Evolutionary conservation across 192 early-diverging fungal species (phyloP), one percentile per base, ranked within the genome.

Genomic region (Gigaspora rosea): DNA sequence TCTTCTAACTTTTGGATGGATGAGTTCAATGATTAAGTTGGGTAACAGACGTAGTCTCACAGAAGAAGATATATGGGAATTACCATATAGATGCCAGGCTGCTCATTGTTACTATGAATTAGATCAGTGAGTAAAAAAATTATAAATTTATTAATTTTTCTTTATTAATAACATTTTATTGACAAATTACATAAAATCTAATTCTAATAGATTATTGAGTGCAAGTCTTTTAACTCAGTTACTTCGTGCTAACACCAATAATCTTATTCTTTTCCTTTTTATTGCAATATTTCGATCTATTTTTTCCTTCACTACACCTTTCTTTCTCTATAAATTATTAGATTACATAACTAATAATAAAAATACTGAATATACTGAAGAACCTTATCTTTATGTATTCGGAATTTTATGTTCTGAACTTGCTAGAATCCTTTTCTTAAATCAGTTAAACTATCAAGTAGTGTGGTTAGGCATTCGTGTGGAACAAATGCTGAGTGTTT

Each of bases 401-500:
- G 81, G 83, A 8, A 85, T 90, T 67, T 83, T 90, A 64, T 41
- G 78, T 27, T 75, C 77, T 33, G 83, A 84, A 57, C 58, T 87
- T 4, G 20, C 65, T 46, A 79, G 82, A 67, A 80, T 80, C 12
- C 36, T 87, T 41, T 81, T 79, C 22, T 85, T 84, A 48, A 86
- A 81, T 46, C 81, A 87, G 16, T 81, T 87, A 46, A 76, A 88
- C 3, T 90, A 84, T 78, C 81, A 83, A 33, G 85, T 87, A 9
- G 71, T 86, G 73, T 77, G 88, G 36, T 78, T 86, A 32, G 86
- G 86, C 64, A 80, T 88, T 8, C 73, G 85, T 27, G 75, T 90
- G n/a, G 84, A 83, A 3, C 80, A 86, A 18, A 90, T 88, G 86
- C 50, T 88, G 6, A 85, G 86, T 68, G 80, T 87, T 0, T 81